Conservation (phyloP, 257 asterid species). For the Misopates orontium region DNA sequence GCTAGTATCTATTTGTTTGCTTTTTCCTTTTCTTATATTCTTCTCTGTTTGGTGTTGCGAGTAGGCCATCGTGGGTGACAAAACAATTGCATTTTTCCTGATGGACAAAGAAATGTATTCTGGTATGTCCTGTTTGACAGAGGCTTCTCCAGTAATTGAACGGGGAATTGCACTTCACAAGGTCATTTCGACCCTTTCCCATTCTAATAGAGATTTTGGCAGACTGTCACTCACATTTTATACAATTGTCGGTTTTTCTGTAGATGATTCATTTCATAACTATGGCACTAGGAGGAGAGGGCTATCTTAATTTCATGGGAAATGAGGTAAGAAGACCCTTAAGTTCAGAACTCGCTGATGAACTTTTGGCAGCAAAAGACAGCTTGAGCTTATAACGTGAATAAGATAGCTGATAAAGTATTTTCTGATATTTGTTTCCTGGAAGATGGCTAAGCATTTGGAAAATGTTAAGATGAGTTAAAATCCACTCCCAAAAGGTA, state of each 20-base stretch:
- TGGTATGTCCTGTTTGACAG: conserved; percentile 87
- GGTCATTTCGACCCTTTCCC: conserved; percentile 49
- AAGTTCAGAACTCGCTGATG: conserved; percentile 5
- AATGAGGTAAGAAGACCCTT: conserved; percentile 69
- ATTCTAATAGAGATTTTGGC: conserved; percentile 22
- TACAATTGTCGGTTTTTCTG: conserved; percentile 24
- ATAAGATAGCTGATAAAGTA: conserved; percentile 14
- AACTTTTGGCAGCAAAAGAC: conserved; percentile 19
- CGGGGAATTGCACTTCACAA: conserved; percentile 94
- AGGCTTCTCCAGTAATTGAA: conserved; percentile 79
- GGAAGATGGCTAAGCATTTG: conserved; percentile 9
- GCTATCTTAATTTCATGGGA: conserved; percentile 98
- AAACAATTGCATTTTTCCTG: conserved; percentile 79
- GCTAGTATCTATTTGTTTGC: not conserved
- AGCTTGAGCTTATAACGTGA: conserved; percentile 9
- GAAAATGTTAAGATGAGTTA: not conserved
- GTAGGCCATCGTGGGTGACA: conserved; percentile 95
- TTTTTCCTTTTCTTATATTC: conserved; percentile 19
- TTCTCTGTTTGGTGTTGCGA: conserved; percentile 32
- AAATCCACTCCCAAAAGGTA: not conserved
- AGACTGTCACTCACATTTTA: conserved; percentile 19
- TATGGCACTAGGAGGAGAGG: conserved; percentile 98
- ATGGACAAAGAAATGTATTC: conserved; percentile 97
- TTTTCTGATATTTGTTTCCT: conserved; percentile 14
- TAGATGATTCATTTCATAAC: conserved; percentile 98